Base-by-base conservation (phyloP, 208 protist species). In the Leishmania turanica region DNA sequence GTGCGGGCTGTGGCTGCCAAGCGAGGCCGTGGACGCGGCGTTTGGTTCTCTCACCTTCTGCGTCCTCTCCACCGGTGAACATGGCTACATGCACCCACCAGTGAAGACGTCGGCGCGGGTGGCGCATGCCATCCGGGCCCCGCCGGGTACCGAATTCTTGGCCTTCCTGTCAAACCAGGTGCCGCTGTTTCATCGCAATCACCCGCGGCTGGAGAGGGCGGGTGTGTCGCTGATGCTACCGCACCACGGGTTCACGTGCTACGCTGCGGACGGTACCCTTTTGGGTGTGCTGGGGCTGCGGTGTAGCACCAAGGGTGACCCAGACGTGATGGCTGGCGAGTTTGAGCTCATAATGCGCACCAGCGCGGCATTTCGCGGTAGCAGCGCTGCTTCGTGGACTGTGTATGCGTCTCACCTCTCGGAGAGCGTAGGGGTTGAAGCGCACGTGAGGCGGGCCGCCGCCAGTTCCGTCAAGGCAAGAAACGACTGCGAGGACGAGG, bases 241-340 rank as follows among this genome's bases (percentile, higher is more conserved):
- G 31, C 91, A 96, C 77, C 93, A 96, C 74, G 93, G 85, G 64
- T 86, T 96, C 37, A 90, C 88, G 37, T 94, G 93, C 83, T 96
- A 94, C 84, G 73, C 84, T n/a, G 77, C 47, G 0, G 71, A 89
- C 24, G 82, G 88, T 15, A 17, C 64, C 0, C 53, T 90, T 7
- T 40, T 96, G 31, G 93, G 87, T 7, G 79, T 93, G 58, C 75
- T 96, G 45, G 82, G 86, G 8, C 82, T 96, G 58, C 89, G 88
- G 40, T 92, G 88, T 81, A 81, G 80, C 62, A 72, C 83, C 69
- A 78, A 81, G 62, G 58, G 74, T n/a, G 60, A 77, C 66, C 53
- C 60, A 24, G 82, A 81, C 27, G 60, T 66, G 37, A 56, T 45
- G 62, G 53, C 40, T n/a, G 85, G 66, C 17, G 90, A 93, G 81